Conservation (phyloP, 495 filamentous ascomycete species). For the Lepidopterella palustris region DNA sequence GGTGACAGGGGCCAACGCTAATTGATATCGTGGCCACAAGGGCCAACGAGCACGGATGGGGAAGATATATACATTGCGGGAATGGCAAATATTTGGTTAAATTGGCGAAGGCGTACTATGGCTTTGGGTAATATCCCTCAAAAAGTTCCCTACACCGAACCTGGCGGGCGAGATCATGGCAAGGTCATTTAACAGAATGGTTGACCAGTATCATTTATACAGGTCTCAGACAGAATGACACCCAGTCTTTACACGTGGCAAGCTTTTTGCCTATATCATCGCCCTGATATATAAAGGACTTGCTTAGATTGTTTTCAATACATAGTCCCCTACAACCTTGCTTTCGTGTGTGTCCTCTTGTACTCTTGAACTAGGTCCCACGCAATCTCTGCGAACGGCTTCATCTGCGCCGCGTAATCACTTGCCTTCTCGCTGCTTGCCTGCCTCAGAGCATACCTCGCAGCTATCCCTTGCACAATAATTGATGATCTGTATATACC, state of each 20-base stretch:
- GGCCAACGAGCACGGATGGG: background rate
- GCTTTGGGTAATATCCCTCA: background rate
- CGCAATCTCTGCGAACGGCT: slow-evolving; percentile 63
- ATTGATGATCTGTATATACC: slow-evolving; percentile 49
- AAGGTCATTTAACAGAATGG: background rate
- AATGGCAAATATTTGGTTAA: background rate
- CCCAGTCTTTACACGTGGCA: background rate
- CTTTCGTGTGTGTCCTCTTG: slow-evolving; percentile 37
- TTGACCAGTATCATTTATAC: background rate
- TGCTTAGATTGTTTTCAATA: background rate
- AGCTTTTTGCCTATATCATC: background rate
- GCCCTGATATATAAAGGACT: background rate
- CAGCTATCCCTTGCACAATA: slow-evolving; percentile 92
- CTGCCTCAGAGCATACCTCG: slow-evolving; percentile 74
- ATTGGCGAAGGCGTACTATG: background rate
- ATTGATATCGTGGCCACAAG: background rate
- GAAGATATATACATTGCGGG: background rate
- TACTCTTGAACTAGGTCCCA: slow-evolving; percentile 60
- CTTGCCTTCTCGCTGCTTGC: slow-evolving; percentile 79
- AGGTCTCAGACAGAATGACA: background rate
- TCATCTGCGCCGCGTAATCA: slow-evolving; percentile 59
- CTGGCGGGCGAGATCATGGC: background rate
- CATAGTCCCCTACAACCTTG: slow-evolving; percentile 43
- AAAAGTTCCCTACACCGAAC: background rate
- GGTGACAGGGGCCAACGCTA: slow-evolving; percentile 14